Evolutionary conservation across 495 filamentous ascomycete genomes (phyloP).

Genomic region (Letharia columbiana): DNA sequence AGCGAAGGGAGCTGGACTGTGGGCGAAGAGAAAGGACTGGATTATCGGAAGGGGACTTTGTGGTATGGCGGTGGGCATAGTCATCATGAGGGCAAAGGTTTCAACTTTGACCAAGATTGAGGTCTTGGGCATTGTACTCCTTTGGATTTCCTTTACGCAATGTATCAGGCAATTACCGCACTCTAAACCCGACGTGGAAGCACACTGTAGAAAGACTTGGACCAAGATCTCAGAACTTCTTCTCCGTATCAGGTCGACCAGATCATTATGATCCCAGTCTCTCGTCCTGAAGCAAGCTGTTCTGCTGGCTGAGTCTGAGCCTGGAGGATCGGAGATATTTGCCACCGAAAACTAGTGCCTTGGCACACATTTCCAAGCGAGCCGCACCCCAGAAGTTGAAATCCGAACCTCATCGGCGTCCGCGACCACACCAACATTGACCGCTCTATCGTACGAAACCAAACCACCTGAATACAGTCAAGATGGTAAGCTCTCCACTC

Average conservation of each 20-base stretch:
- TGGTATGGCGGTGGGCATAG: constrained; percentile 80
- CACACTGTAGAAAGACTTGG: background rate
- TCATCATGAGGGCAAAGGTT: constrained; percentile 54
- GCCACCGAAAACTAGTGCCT: constrained; percentile 5
- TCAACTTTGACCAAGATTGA: background rate
- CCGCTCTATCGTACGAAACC: constrained; percentile 17
- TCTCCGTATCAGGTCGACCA: background rate
- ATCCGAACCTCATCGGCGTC: constrained; percentile 3
- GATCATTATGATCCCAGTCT: background rate
- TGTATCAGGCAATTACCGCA: background rate
- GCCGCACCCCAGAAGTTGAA: constrained; percentile 6
- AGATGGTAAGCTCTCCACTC: constrained; percentile 45
- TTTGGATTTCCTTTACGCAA: background rate
- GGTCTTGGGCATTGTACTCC: background rate
- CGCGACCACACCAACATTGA: constrained; percentile 2
- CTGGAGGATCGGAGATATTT: background rate
- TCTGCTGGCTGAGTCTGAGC: too few species aligned
- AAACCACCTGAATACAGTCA: constrained; percentile 38
- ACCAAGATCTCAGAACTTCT: background rate
- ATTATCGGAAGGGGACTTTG: constrained; percentile 56
- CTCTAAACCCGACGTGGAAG: background rate
- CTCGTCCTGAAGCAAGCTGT: too few species aligned
- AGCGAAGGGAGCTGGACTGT: constrained; percentile 56
- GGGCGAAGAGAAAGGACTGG: constrained; percentile 67
- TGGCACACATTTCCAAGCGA: constrained; percentile 10